These are phyloP conservation scores for Piromyces finnis DNA, from an alignment of 192 early-diverging fungal genomes.

Conservation along the genomic window DNA sequence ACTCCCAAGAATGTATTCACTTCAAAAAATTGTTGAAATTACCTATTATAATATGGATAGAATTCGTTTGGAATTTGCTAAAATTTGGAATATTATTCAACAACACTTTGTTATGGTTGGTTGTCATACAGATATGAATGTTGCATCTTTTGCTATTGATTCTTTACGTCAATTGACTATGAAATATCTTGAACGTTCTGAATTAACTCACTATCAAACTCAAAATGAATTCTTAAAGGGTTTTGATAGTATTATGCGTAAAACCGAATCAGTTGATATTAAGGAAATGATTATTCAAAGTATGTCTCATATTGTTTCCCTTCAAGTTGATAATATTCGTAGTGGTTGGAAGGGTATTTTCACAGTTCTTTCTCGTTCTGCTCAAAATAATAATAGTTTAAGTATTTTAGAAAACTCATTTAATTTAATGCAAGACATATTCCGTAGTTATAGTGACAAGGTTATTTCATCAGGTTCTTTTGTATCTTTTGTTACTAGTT, in stretches of 20 bases:
- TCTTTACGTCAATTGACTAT: neutral
- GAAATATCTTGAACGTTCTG: conserved; percentile 1
- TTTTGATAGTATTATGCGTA: conserved; percentile 4
- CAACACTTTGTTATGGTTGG: neutral
- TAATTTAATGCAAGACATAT: neutral
- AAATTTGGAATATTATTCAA: neutral
- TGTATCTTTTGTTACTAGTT: neutral
- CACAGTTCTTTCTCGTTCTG: neutral
- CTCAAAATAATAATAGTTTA: neutral
- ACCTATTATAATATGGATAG: conserved; percentile 3
- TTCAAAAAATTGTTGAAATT: conserved; percentile 4
- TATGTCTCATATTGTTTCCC: neutral
- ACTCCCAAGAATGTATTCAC: neutral
- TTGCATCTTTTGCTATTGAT: conserved; percentile 1
- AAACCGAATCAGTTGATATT: neutral
- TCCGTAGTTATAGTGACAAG: neutral
- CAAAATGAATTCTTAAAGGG: conserved; percentile 4
- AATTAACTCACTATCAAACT: conserved; percentile 2
- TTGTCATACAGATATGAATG: neutral
- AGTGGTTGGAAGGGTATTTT: conserved; percentile 3
- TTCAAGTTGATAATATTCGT: conserved; percentile 2
- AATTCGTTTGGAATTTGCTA: neutral
- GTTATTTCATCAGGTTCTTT: neutral
- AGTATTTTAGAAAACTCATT: neutral
- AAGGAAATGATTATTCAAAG: conserved; percentile 2